Evolutionary conservation across 2,329 filamentous ascomycete genomes (phyloP), one percentile per base, ranked within the genome.

Genomic region (Penicillium hesseltinei): DNA sequence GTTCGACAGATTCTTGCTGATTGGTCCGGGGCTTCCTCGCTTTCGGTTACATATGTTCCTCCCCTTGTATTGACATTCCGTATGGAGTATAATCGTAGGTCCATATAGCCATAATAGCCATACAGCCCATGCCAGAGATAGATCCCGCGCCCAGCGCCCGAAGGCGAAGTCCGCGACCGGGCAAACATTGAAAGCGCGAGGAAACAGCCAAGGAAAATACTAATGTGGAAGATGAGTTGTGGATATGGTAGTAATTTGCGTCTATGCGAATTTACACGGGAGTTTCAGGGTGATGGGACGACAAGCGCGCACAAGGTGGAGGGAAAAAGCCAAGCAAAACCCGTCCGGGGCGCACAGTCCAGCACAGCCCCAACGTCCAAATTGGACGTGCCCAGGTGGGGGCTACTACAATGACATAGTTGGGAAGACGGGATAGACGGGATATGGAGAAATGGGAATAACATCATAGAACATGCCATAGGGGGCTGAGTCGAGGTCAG

Each of bases 281-380:
- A 21, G 5, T 21, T n/a, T 36, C 40, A 8, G 42, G n/a, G 17
- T 39, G 35, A 53, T 49, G 38, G 38, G 15, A 43, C 13, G 6
- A 52, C 49, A 56, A 53, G 49, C 54, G 42, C 48, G 33, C 21
- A 29, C 36, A 38, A 11, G 17, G 35, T 43, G 15, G 27, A 35
- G 39, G 40, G 35, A 3, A 13, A 51, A 36, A 40, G 48, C 54
- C 54, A 56, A 56, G 54, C 40, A 17, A 45, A 46, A 43, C 17
- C 27, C n/a, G 35, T 31, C 29, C 48, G 27, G 54, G 54, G 54
- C 54, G 54, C 54, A 56, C 54, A 46, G 54, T 56, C 54, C 54
- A 53, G 43, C 54, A 57, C 49, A 57, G 54, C 54, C 54, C 35
- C 54, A 35, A 31, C 25, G 31, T 33, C 31, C 31, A 33, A 33